Conservation (phyloP, 352 stramenopile genomes). For the Phytophthora syringae region DNA sequence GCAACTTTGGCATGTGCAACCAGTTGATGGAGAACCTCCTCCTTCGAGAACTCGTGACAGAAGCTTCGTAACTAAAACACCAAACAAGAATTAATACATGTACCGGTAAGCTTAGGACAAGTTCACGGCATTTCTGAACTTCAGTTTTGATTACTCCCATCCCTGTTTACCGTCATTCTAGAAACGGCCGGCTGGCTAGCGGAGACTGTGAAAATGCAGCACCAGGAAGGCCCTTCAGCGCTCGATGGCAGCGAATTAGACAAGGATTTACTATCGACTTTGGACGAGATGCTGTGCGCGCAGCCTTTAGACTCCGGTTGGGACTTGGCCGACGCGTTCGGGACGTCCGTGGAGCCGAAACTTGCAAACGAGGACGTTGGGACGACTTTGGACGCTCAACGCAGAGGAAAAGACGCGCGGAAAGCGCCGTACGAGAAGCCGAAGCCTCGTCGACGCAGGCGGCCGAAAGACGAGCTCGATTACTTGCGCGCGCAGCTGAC, state of each 20-base stretch:
- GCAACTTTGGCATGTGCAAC: conserved; percentile 50
- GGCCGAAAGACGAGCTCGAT: conserved; percentile 43
- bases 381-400: conserved; percentile 10
- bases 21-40: conserved; percentile 51
- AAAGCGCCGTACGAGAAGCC: conserved; percentile 13
- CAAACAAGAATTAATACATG: too few relatives aligned
- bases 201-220: not conserved
- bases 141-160: not conserved
- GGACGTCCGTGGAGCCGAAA: not conserved
- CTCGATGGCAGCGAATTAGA: conserved; percentile 17
- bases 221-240: not conserved
- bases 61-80: not conserved
- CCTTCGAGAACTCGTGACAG: conserved; percentile 30
- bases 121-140: not conserved
- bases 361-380: too few relatives aligned
- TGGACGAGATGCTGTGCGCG: conserved; percentile 29
- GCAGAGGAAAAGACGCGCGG: conserved; percentile 17
- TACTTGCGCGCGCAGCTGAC: conserved; percentile 32
- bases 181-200: not conserved
- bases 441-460: conserved; percentile 31
- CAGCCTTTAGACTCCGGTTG: conserved; percentile 16
- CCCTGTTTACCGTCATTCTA: not conserved
- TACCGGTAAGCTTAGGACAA: too few relatives aligned
- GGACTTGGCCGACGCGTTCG: conserved; percentile 28
- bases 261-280: conserved; percentile 25